Evolutionary conservation across 176 grass and related monocot genomes (phyloP).

Genomic region (Lolium rigidum): DNA sequence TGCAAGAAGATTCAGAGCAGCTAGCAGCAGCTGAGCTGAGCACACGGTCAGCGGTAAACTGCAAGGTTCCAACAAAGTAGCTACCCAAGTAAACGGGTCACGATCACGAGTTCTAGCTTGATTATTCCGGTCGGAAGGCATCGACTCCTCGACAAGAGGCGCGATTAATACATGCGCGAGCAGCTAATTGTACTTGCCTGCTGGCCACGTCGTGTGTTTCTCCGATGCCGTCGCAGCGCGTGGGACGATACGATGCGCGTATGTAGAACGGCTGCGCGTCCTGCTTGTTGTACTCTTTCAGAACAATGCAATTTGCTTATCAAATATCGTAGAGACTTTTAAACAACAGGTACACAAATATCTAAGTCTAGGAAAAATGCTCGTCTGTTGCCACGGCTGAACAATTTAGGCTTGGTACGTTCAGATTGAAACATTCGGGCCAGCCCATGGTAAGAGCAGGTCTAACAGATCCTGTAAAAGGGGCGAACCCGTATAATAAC

Average conservation of each 20-base stretch:
- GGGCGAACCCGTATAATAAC: no score
- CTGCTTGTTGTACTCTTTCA: no score
- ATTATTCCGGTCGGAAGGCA: neutral
- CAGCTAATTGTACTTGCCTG: neutral
- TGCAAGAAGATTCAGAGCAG: neutral
- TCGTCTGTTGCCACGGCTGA: no score
- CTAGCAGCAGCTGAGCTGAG: neutral
- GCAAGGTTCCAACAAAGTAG: slow-evolving; percentile 3
- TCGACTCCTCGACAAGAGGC: no score
- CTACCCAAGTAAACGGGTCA: neutral
- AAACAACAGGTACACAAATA: no score
- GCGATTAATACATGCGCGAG: neutral
- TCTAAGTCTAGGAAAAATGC: no score
- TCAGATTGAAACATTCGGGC: no score
- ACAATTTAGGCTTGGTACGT: no score
- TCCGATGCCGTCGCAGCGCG: neutral
- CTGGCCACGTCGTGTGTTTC: neutral
- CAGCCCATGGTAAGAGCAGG: no score
- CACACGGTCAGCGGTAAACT: neutral
- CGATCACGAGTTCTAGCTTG: neutral
- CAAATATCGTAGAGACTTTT: no score
- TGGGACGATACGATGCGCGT: neutral
- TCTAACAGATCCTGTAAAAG: no score
- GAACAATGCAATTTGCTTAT: no score
- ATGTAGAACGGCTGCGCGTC: neutral